Evolutionary conservation across 768 basidiomycete species (phyloP).

Genomic region (Boletus vinaceobasis): DNA sequence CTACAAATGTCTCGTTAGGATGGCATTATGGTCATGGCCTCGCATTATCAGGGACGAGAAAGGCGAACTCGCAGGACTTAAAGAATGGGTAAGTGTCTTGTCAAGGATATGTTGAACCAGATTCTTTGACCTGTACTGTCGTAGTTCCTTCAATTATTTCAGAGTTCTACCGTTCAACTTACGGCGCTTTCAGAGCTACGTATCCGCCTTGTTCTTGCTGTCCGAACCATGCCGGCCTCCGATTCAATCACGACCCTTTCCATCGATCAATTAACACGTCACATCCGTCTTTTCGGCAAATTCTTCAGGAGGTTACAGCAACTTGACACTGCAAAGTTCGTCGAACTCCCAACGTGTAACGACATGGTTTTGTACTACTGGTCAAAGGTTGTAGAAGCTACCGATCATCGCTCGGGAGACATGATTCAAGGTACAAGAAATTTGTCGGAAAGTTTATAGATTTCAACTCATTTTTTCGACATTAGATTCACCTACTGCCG

Average conservation of each 20-base stretch:
- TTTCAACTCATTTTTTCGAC: background rate
- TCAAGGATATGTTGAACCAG: background rate
- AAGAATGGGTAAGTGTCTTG: conserved; percentile 48
- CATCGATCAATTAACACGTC: conserved; percentile 60
- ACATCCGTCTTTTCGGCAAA: conserved; percentile 72
- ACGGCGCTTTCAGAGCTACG: conserved; percentile 56
- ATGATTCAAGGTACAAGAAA: conserved; percentile 52
- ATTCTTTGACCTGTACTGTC: conserved; percentile 1
- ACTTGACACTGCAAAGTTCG: conserved; percentile 55
- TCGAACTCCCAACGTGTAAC: conserved; percentile 57
- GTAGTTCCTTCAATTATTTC: conserved; percentile 63
- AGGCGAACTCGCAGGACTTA: conserved; percentile 43
- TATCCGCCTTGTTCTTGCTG: conserved; percentile 45
- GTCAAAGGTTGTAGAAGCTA: conserved; percentile 74
- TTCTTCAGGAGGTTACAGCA: conserved; percentile 76
- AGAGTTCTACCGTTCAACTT: conserved; percentile 54
- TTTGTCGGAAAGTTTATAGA: background rate
- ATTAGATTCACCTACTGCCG: conserved; percentile 57
- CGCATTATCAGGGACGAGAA: conserved; percentile 41
- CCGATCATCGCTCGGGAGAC: conserved; percentile 44
- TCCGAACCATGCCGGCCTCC: conserved; percentile 34
- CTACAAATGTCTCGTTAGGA: conserved; percentile 72
- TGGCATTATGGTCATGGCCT: conserved; percentile 71
- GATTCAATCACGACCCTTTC: conserved; percentile 42
- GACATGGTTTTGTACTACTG: conserved; percentile 78